Percentiles rank a stretch among this genome's conserved stretches.
Conservation (phyloP, 2,329 filamentous ascomycete genomes). For the Fusarium pseudoanthophilum region DNA sequence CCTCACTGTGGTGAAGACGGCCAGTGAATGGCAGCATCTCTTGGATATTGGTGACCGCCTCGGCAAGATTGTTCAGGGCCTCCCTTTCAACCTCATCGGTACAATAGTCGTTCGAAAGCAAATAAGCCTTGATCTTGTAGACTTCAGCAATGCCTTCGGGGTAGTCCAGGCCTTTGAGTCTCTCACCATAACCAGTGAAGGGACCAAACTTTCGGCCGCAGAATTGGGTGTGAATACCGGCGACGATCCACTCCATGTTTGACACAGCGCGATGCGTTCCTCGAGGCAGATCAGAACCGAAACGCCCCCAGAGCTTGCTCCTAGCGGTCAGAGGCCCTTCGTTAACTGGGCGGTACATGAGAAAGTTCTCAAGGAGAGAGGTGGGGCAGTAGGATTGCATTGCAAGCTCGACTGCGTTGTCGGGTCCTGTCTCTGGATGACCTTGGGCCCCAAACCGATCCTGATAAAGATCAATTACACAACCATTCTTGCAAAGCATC, state of each 20-base stretch:
- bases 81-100: not conserved
- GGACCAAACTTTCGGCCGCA: not conserved
- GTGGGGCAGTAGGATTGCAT: not conserved
- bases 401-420: slow-evolving; percentile 19
- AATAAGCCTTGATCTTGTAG: not conserved
- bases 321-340: not conserved
- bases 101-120: not conserved
- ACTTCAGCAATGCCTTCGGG: not conserved
- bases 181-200: not conserved
- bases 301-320: not conserved
- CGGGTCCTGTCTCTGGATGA: not conserved
- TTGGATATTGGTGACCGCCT: not conserved
- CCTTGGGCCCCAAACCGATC: not conserved
- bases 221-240: not conserved
- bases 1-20: fast-evolving
- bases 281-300: not conserved
- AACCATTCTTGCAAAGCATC: not conserved
- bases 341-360: not conserved
- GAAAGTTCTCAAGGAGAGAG: not conserved
- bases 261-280: not conserved
- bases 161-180: not conserved
- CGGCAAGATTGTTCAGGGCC: not conserved
- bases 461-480: slow-evolving; percentile 21
- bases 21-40: not conserved
- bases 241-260: slow-evolving; percentile 15